These are phyloP conservation scores for Hygrocybe punicea DNA, from an alignment of 768 basidiomycete genomes.

Conservation along the genomic window DNA sequence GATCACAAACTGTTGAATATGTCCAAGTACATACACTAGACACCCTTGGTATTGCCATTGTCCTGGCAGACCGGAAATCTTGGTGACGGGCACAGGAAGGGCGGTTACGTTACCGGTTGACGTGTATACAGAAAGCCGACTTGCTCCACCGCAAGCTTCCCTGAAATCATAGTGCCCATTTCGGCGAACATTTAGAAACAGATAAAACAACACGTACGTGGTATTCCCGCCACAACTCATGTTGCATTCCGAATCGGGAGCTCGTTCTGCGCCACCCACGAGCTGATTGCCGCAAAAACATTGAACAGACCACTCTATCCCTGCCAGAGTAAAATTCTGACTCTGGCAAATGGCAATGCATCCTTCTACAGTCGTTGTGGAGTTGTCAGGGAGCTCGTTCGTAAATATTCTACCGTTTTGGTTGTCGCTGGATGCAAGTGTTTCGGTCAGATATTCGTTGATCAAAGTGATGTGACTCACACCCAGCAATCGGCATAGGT, in stretches of 20 bases:
- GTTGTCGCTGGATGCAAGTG: not conserved
- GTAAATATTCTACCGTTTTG: not conserved
- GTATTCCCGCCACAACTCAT: constrained; percentile 72
- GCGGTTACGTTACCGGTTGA: constrained; percentile 48
- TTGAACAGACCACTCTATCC: constrained; percentile 59
- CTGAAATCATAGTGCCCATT: constrained; percentile 29
- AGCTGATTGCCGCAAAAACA: constrained; percentile 71
- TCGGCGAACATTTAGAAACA: too few species aligned
- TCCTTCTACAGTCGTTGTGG: constrained; percentile 25
- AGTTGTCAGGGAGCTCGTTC: not conserved
- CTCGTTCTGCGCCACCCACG: constrained; percentile 54
- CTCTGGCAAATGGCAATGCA: constrained; percentile 60
- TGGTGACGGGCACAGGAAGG: constrained; percentile 55
- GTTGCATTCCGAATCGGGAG: constrained; percentile 53
- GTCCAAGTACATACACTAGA: constrained; percentile 45
- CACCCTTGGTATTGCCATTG: constrained; percentile 67
- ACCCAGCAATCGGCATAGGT: constrained; percentile 65
- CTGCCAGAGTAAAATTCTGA: constrained; percentile 63
- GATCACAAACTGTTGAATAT: not conserved
- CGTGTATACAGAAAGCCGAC: constrained; percentile 68
- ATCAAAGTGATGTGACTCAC: constrained; percentile 31
- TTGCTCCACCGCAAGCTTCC: constrained; percentile 70
- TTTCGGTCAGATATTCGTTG: not conserved
- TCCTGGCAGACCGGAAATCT: constrained; percentile 58
- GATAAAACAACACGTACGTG: constrained; percentile 34